A percentile compares a stretch with the other conserved stretches of the same genome.
Evolutionary conservation across 2,329 filamentous ascomycete species (phyloP).

Genomic region (Myriosclerotinia scirpicola): DNA sequence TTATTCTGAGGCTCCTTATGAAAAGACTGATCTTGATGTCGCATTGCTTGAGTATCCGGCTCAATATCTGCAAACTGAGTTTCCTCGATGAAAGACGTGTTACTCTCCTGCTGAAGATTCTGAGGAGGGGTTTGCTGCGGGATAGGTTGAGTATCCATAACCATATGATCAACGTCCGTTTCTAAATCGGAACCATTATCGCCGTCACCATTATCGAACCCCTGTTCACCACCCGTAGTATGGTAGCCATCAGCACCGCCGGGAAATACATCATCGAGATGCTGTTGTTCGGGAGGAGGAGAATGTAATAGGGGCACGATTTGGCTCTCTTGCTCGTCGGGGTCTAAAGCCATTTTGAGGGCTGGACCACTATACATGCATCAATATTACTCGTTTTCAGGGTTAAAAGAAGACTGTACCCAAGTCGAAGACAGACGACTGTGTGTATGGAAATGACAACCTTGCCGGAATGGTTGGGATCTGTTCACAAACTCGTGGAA

Average conservation of each 20-base stretch:
- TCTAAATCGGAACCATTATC: neutral
- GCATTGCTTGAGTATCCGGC: slow-evolving; percentile 18
- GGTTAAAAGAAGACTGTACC: neutral
- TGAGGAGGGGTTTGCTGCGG: neutral
- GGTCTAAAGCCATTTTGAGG: slow-evolving; percentile 12
- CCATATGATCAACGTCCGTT: neutral
- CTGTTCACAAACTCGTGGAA: neutral
- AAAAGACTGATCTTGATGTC: neutral
- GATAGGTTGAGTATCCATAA: neutral
- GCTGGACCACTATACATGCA: neutral
- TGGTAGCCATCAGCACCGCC: neutral
- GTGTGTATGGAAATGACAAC: neutral
- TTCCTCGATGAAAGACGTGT: neutral
- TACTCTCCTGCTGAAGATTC: slow-evolving; percentile 14
- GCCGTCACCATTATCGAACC: neutral
- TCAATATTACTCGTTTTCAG: neutral
- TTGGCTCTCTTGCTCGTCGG: slow-evolving; percentile 27
- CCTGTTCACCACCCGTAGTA: neutral
- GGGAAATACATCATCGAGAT: slow-evolving; percentile 1
- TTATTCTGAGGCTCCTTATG: neutral
- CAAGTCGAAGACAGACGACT: neutral
- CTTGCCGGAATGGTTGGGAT: neutral
- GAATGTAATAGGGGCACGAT: slow-evolving; percentile 8
- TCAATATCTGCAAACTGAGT: slow-evolving; percentile 11
- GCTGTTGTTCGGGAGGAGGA: neutral